These are phyloP conservation scores for Blastobotrys chiropterorum DNA, from an alignment of 805 yeast genomes.

Conservation along the genomic window DNA sequence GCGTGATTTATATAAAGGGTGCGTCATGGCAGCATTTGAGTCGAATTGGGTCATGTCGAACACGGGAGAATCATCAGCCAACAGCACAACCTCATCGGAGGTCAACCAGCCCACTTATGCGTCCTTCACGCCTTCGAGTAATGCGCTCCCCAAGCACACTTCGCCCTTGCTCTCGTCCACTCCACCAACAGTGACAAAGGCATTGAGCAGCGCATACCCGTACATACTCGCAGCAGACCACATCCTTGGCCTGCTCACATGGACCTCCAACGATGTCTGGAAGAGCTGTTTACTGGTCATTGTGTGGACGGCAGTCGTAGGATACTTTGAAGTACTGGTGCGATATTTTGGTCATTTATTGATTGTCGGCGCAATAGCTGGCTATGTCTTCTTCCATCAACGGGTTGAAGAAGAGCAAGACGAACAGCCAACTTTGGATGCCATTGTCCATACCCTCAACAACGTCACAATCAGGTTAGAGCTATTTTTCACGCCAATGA, in stretches of 20 bases:
- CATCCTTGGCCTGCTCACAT: constrained; percentile 65
- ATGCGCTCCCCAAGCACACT: constrained; percentile 41
- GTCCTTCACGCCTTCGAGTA: constrained; percentile 31
- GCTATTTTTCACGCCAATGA: constrained; percentile 71
- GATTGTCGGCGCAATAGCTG: constrained; percentile 38
- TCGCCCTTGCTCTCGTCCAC: constrained; percentile 84
- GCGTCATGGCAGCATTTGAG: constrained; percentile 12
- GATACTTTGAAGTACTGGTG: constrained; percentile 74
- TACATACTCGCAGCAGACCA: constrained; percentile 70
- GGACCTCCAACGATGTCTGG: constrained; percentile 88
- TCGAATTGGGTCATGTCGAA: constrained; percentile 9
- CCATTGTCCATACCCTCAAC: constrained; percentile 70
- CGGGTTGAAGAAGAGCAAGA: constrained; percentile 40
- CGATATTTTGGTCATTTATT: constrained; percentile 79
- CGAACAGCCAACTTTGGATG: constrained; percentile 76
- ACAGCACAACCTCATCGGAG: constrained; percentile 2
- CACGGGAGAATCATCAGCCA: constrained; percentile 1
- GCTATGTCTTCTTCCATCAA: constrained; percentile 23
- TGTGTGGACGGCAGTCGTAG: constrained; percentile 48
- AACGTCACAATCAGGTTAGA: constrained; percentile 72
- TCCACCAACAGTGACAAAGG: constrained; percentile 85
- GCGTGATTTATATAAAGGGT: background rate
- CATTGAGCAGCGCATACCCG: constrained; percentile 78
- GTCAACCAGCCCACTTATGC: constrained; percentile 27
- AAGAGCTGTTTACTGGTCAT: constrained; percentile 57